A percentile compares a stretch with the other conserved stretches of the same genome.
These are phyloP conservation scores for Globisporangium iwayamae DNA, from an alignment of 352 stramenopile genomes.

Conservation along the genomic window DNA sequence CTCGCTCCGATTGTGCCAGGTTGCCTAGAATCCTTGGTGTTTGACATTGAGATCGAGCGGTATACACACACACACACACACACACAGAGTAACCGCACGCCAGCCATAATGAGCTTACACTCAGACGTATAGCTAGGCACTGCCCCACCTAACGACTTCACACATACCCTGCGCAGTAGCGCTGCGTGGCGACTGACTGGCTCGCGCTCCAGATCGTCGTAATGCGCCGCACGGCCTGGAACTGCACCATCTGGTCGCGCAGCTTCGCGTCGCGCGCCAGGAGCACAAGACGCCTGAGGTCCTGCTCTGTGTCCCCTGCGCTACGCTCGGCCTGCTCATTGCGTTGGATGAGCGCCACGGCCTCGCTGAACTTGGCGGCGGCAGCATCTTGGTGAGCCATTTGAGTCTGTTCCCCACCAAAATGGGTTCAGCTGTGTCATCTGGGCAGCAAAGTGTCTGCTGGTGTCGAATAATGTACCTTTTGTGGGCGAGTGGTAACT, in stretches of 20 bases:
- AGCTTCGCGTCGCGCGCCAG: slow-evolving; percentile 41
- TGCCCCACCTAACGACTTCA: background rate
- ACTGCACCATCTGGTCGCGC: slow-evolving; percentile 56
- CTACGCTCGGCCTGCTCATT: slow-evolving; percentile 40
- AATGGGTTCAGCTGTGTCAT: background rate
- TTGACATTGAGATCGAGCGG: background rate
- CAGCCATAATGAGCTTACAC: background rate
- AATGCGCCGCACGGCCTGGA: slow-evolving; percentile 50
- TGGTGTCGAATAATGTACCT: background rate
- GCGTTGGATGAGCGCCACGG: slow-evolving; percentile 45
- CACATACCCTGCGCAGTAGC: slow-evolving; percentile 30
- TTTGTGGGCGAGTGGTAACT: background rate
- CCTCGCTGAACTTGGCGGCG: slow-evolving; percentile 44
- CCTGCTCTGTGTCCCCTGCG: slow-evolving; percentile 36
- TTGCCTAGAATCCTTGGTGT: slow-evolving; percentile 61
- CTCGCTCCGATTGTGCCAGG: slow-evolving; percentile 47
- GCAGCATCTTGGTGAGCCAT: slow-evolving; percentile 2
- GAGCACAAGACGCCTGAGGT: slow-evolving; percentile 53
- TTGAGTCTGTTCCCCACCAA: background rate
- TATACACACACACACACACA: background rate
- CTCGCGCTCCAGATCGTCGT: slow-evolving; percentile 30
- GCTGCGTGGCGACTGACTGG: slow-evolving; percentile 21
- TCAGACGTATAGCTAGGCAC: background rate
- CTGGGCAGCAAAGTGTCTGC: background rate
- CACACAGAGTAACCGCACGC: background rate